phyloP scores from a whole-genome alignment of 2,329 filamentous ascomycete genomes.

The Sphaerostilbella broomeana region DNA sequence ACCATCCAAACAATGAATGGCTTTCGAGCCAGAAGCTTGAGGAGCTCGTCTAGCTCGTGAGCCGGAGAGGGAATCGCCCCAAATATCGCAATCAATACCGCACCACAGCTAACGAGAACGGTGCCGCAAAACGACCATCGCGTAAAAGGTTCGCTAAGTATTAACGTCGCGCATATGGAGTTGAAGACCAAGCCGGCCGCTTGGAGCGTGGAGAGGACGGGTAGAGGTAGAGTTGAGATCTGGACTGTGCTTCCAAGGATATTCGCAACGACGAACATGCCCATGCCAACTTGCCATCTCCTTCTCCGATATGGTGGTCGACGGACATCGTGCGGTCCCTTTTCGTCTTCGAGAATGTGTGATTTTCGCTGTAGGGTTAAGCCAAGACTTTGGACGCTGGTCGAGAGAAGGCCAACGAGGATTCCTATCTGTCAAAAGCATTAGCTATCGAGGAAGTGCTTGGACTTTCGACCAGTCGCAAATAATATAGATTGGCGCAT shows the following conservation, averaged over 20 bases:
- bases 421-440: constrained; percentile 65
- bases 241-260: constrained; percentile 93
- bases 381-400: constrained; percentile 89
- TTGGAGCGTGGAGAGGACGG: constrained; percentile 90
- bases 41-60: constrained; percentile 76
- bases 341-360: constrained; percentile 95
- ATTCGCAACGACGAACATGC: constrained; percentile 93
- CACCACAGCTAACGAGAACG: constrained; percentile 76
- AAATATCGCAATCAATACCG: constrained; percentile 88
- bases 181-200: constrained; percentile 97
- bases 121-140: constrained; percentile 89
- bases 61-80: constrained; percentile 90
- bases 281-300: constrained; percentile 96
- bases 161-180: constrained; percentile 90
- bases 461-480: constrained; percentile 2
- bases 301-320: constrained; percentile 83
- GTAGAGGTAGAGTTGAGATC: constrained; percentile 90
- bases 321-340: constrained; percentile 67
- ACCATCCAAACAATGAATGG: constrained; percentile 88
- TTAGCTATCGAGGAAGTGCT: constrained; percentile 18
- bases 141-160: constrained; percentile 90
- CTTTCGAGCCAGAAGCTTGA: constrained; percentile 64
- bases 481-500: constrained; percentile 32
- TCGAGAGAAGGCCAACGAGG: constrained; percentile 85
- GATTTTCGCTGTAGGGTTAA: constrained; percentile 96